These are phyloP conservation scores for Sphenostylis stenocarpa DNA, from an alignment of 306 rosid genomes.

Conservation along the genomic window DNA sequence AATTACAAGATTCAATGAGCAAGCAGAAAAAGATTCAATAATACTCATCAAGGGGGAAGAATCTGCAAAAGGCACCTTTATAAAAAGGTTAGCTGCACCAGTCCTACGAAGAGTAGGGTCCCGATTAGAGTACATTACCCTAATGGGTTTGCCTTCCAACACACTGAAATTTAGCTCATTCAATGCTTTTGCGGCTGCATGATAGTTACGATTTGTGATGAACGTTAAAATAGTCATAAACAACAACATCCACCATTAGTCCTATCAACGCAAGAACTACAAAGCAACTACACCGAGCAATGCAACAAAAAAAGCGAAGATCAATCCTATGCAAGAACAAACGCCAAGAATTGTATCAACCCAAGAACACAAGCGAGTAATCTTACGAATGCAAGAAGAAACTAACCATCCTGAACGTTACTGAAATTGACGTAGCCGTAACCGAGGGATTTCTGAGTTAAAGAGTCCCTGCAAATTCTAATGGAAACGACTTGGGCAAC, in stretches of 20 bases:
- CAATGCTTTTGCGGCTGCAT: constrained; percentile 29
- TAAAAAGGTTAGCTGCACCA: constrained; percentile 45
- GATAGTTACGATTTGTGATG: neutral
- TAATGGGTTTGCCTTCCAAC: constrained; percentile 46
- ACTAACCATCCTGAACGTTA: constrained; percentile 44
- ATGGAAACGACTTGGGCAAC: constrained; percentile 48
- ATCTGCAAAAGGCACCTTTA: constrained; percentile 37
- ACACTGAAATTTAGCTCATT: constrained; percentile 48
- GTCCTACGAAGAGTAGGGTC: constrained; percentile 52
- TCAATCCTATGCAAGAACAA: neutral
- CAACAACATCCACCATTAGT: neutral
- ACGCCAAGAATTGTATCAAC: neutral
- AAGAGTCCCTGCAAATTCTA: constrained; percentile 50
- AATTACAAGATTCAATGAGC: neutral
- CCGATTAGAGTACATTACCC: constrained; percentile 51
- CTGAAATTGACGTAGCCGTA: constrained; percentile 58
- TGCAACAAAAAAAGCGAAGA: neutral
- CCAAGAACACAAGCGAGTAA: neutral
- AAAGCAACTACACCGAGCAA: neutral
- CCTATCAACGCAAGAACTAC: neutral
- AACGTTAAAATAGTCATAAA: neutral
- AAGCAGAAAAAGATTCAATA: neutral
- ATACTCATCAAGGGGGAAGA: neutral
- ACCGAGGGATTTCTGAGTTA: constrained; percentile 50
- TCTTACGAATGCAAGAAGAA: neutral